Percentiles rank a stretch among this genome's conserved stretches.
These are phyloP conservation scores for Colletotrichum cereale DNA, from an alignment of 2,329 filamentous ascomycete species.

Conservation along the genomic window DNA sequence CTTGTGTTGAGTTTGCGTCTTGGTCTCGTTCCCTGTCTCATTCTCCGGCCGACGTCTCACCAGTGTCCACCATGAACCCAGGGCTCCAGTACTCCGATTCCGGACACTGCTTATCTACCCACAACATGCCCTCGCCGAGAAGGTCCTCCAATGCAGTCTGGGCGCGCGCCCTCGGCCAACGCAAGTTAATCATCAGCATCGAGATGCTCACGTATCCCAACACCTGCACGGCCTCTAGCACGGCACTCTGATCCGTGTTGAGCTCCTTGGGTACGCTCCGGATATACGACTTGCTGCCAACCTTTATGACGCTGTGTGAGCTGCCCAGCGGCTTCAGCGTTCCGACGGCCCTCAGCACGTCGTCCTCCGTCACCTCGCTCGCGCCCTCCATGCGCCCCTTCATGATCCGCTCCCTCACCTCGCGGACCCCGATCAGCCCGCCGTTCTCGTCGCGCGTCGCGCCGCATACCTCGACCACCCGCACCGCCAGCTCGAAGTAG, in stretches of 20 bases:
- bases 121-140: conserved; percentile 88
- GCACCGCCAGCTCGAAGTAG: conserved; percentile 97
- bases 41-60: conserved; percentile 42
- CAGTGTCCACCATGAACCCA: conserved; percentile 72
- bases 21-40: conserved; percentile 32
- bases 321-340: conserved; percentile 89
- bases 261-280: conserved; percentile 94
- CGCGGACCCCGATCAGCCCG: conserved; percentile 85
- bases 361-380: conserved; percentile 88
- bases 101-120: conserved; percentile 87
- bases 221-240: conserved; percentile 90
- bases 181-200: conserved; percentile 88
- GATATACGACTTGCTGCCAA: conserved; percentile 89
- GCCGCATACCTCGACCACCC: conserved; percentile 92
- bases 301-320: conserved; percentile 85
- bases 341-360: conserved; percentile 89
- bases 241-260: conserved; percentile 92
- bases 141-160: conserved; percentile 92
- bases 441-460: conserved; percentile 91
- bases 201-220: conserved; percentile 90
- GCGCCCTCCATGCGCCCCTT: conserved; percentile 81
- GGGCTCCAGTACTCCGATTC: conserved; percentile 97
- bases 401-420: conserved; percentile 82
- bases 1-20: conserved; percentile 43
- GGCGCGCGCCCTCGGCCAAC: conserved; percentile 87